Percentiles rank a stretch among this genome's conserved stretches.
phyloP scores from a whole-genome alignment of 306 rosid species.

The Bauhinia variegata region DNA sequence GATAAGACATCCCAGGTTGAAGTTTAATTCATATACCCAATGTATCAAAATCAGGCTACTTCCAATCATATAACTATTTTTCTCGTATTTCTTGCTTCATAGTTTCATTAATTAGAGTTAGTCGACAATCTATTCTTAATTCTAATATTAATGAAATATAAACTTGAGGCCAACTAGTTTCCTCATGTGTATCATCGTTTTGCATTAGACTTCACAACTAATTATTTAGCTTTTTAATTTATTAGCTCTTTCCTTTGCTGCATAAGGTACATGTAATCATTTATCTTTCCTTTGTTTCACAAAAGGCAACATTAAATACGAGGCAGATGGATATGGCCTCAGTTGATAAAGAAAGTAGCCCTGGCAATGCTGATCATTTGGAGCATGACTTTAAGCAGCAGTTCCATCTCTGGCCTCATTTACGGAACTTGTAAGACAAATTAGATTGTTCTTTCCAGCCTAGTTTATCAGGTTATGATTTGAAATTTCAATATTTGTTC shows the following conservation, averaged over 20 bases:
- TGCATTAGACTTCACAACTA: conserved; percentile 14
- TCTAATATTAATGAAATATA: not conserved
- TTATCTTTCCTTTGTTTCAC: conserved; percentile 32
- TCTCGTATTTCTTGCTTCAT: conserved; percentile 16
- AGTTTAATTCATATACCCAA: conserved; percentile 7
- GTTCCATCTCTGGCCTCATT: conserved; percentile 61
- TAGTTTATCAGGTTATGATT: conserved; percentile 20
- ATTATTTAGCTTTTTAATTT: conserved; percentile 13
- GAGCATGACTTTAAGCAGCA: conserved; percentile 56
- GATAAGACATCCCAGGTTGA: conserved; percentile 72
- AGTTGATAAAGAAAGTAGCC: conserved; percentile 46
- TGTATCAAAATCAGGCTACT: conserved; percentile 6
- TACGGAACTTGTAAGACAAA: conserved; percentile 66
- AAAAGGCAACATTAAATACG: conserved; percentile 59
- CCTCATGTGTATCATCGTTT: conserved; percentile 1
- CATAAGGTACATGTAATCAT: conserved; percentile 20
- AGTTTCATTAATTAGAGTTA: conserved; percentile 5
- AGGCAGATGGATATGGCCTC: conserved; percentile 50
- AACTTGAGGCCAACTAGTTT: conserved; percentile 2
- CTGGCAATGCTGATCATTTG: conserved; percentile 43
- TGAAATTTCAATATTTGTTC: conserved; percentile 22
- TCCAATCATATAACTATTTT: conserved; percentile 14
- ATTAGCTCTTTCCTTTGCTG: conserved; percentile 10
- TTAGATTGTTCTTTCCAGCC: conserved; percentile 24
- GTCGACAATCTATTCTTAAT: conserved; percentile 19